Base-by-base conservation (phyloP, 805 yeast species). In the Saccharomycopsis fermentans region DNA sequence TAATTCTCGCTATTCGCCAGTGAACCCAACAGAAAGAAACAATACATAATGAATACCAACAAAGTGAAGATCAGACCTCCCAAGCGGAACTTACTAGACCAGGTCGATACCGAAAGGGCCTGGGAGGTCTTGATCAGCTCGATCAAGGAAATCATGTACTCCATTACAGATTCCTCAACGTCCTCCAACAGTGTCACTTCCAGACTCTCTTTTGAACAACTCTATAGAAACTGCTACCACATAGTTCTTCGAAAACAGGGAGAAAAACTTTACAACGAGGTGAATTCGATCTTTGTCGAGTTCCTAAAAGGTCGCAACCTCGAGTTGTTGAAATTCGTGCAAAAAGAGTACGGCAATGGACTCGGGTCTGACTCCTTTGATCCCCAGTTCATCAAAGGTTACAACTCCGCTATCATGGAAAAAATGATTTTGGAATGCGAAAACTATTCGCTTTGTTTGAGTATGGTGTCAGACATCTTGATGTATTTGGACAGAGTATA, bases 401-500 rank as follows among this genome's bases (percentile, higher is more conserved):
- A 43, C 29, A 43, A 43, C 24, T 43, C 50, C 24, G 29, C 50
- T 24, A 21, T 43, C 9, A 43, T 61, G 24, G 29, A 26, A 26
- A 34, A 21, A 37, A 43, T 61, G 11, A 37, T 68, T 53, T 59
- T 59, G 35, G 80, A 78, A 58, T 90, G 96, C 96, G 77, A 80
- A 39, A 88, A 83, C 54, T 92, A 87, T 67, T 69, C 83, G 40
- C 76, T 83, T 43, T 77, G 86, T 54, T 86, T 88, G 84, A 77
- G 87, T 62, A 81, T 88, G 78, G 80, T 89, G 51, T 80, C 91
- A 65, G 96, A 91, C 69, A 87, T 90, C 2, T 73, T 89, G 67
- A 84, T 90, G 87, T 90, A 90, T 66, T 70, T 91, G 67, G 96
- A 90, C 67, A 78, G 96, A 51, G 96, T 88, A 0, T 90, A 87